These are phyloP conservation scores for Pyrenophora teres DNA, from an alignment of 2,329 filamentous ascomycete species.

Conservation along the genomic window DNA sequence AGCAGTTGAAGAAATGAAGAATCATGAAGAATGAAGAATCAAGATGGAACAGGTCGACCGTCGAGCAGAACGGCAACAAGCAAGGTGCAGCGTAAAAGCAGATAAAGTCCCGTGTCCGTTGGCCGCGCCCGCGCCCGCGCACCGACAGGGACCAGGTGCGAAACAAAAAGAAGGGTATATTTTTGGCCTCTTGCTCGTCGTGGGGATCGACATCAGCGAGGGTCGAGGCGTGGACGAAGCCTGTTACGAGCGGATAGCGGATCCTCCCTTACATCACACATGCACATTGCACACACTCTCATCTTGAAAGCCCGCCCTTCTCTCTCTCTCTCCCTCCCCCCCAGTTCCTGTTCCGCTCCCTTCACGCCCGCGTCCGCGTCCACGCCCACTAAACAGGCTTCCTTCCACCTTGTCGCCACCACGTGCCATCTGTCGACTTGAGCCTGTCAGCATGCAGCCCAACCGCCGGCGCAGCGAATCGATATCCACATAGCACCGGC, in stretches of 20 bases:
- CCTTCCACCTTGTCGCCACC: constrained; percentile 1
- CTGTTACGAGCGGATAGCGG: constrained; percentile 8
- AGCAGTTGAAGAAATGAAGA: too few relatives aligned
- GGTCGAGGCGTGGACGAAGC: constrained; percentile 17
- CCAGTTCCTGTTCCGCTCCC: background rate
- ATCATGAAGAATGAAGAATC: too few relatives aligned
- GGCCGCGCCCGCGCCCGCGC: background rate
- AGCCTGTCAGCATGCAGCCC: constrained; percentile 26
- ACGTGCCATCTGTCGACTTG: constrained; percentile 11
- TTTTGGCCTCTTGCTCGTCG: constrained; percentile 26
- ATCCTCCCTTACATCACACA: constrained; percentile 17
- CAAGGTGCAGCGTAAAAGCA: background rate
- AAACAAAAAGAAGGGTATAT: constrained; percentile 24
- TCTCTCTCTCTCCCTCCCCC: constrained; percentile 6
- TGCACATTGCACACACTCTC: background rate
- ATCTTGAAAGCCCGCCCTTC: constrained; percentile 9
- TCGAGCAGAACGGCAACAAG: background rate
- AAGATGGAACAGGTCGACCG: background rate
- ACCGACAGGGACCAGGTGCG: constrained; percentile 7
- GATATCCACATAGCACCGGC: constrained; percentile 25
- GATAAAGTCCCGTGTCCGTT: background rate
- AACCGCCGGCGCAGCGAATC: constrained; percentile 20
- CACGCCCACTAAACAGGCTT: background rate
- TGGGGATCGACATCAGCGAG: constrained; percentile 19
- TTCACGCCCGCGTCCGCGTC: background rate